phyloP scores from a whole-genome alignment of 805 yeast genomes.

The Nakazawaea sp. region DNA sequence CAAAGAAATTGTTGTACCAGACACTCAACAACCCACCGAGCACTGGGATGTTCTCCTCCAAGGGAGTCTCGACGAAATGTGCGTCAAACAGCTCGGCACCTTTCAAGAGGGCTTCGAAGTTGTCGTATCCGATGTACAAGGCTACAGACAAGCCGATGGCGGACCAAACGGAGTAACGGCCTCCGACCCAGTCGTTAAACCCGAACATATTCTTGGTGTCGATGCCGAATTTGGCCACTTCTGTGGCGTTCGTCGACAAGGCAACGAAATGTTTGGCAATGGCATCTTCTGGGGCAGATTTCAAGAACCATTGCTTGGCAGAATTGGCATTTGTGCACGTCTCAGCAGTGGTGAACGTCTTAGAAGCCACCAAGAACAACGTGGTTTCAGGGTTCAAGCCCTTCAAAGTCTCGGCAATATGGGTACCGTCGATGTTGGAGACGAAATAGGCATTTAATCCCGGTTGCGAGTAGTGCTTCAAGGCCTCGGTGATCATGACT shows the following conservation, averaged over 20 bases:
- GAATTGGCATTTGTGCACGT: slow-evolving; percentile 93
- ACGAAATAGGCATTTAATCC: slow-evolving; percentile 83
- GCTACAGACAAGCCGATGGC: slow-evolving; percentile 97
- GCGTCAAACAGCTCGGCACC: slow-evolving; percentile 98
- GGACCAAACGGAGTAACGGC: slow-evolving; percentile 99
- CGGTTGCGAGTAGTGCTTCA: slow-evolving; percentile 79
- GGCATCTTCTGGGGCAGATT: slow-evolving; percentile 55
- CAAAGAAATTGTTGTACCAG: slow-evolving; percentile 98
- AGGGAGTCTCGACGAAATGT: slow-evolving; percentile 79
- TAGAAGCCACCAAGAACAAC: slow-evolving; percentile 85
- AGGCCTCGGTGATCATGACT: slow-evolving; percentile 98
- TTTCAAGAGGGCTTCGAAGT: slow-evolving; percentile 84
- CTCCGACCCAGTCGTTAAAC: slow-evolving; percentile 98
- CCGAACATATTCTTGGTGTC: slow-evolving; percentile 98
- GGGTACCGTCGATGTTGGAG: slow-evolving; percentile 98
- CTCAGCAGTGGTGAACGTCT: slow-evolving; percentile 99
- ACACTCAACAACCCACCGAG: slow-evolving; percentile 90
- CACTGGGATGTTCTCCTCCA: slow-evolving; percentile 87
- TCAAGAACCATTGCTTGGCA: slow-evolving; percentile 91
- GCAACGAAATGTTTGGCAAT: slow-evolving; percentile 98
- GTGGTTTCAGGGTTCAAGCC: slow-evolving; percentile 83
- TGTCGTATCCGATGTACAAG: slow-evolving; percentile 90
- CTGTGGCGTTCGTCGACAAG: slow-evolving; percentile 85
- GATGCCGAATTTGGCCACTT: slow-evolving; percentile 92
- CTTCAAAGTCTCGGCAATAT: slow-evolving; percentile 86